Percentiles rank a stretch among this genome's conserved stretches.
phyloP scores from a whole-genome alignment of 2,329 filamentous ascomycete species.

The Dothiorella sarmentorum region DNA sequence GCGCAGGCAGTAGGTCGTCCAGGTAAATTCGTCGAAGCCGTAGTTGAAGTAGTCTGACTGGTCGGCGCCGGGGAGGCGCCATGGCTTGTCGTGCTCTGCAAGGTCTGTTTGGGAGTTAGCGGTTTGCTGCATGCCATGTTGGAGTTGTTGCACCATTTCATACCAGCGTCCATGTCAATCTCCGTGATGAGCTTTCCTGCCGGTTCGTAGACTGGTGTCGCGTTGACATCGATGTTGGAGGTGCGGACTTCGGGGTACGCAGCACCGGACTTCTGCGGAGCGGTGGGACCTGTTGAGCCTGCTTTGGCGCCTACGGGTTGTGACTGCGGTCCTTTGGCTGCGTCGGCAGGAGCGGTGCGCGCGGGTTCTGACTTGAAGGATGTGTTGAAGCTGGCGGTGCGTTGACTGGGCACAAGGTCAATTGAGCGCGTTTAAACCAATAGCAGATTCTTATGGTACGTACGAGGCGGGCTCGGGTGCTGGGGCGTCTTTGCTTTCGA shows the following conservation, averaged over 20 bases:
- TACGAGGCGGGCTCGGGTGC: constrained; percentile 37
- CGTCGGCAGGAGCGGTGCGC: constrained; percentile 26
- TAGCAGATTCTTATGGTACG: background rate
- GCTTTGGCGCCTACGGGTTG: constrained; percentile 19
- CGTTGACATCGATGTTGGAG: constrained; percentile 81
- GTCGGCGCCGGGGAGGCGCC: constrained; percentile 91
- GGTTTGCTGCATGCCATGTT: constrained; percentile 37
- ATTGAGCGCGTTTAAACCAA: background rate
- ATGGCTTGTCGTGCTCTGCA: constrained; percentile 78
- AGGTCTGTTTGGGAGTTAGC: constrained; percentile 32
- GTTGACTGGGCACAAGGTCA: constrained; percentile 24
- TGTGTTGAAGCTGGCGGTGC: constrained; percentile 30
- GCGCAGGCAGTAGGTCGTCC: constrained; percentile 89
- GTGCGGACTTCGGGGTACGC: constrained; percentile 66
- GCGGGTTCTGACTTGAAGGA: constrained; percentile 34
- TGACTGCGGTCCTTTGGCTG: constrained; percentile 24
- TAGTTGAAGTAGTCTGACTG: constrained; percentile 99
- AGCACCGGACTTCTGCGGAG: constrained; percentile 43
- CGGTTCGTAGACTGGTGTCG: constrained; percentile 66
- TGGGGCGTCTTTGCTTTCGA: constrained; percentile 43
- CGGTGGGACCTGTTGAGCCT: constrained; percentile 10
- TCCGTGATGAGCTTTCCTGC: constrained; percentile 69
- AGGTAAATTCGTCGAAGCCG: constrained; percentile 97
- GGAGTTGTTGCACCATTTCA: too few species aligned
- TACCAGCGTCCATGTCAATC: constrained; percentile 49